Evolutionary conservation across 164 flowering plant genomes (phyloP).

Genomic region (Cinnamomum micranthum): DNA sequence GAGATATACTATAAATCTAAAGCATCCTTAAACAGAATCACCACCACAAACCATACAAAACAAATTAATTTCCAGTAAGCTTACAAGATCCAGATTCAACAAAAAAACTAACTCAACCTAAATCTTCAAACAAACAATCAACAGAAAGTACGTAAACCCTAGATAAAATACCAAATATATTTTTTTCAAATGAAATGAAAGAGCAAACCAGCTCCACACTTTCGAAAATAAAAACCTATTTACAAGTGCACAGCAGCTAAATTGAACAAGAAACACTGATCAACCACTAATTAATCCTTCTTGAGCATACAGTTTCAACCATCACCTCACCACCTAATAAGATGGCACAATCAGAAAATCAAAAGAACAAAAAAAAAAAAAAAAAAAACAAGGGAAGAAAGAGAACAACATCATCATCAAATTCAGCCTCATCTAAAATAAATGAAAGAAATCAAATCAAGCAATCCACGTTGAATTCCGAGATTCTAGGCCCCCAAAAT

Average conservation of each 20-base stretch:
- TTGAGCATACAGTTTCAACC: not conserved
- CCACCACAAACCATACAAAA: not conserved
- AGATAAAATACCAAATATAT: no score
- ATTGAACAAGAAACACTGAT: no score
- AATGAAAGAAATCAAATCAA: not conserved
- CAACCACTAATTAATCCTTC: no score
- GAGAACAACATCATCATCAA: conserved; percentile 1
- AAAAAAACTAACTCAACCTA: not conserved
- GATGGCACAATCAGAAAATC: not conserved
- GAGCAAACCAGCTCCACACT: no score
- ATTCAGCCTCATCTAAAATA: not conserved
- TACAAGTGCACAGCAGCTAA: no score
- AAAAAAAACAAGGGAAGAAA: no score
- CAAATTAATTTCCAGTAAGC: not conserved
- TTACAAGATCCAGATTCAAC: not conserved
- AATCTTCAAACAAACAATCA: not conserved
- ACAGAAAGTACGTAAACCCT: no score
- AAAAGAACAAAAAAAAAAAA: not conserved
- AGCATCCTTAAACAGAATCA: not conserved
- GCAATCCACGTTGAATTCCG: not conserved
- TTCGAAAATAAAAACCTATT: no score
- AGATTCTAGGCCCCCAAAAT: not conserved
- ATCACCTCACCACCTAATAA: no score
- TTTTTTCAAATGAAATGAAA: no score
- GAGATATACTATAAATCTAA: no score